Evolutionary conservation across 2,329 filamentous ascomycete species (phyloP).

Genomic region (Epichloe scottii): DNA sequence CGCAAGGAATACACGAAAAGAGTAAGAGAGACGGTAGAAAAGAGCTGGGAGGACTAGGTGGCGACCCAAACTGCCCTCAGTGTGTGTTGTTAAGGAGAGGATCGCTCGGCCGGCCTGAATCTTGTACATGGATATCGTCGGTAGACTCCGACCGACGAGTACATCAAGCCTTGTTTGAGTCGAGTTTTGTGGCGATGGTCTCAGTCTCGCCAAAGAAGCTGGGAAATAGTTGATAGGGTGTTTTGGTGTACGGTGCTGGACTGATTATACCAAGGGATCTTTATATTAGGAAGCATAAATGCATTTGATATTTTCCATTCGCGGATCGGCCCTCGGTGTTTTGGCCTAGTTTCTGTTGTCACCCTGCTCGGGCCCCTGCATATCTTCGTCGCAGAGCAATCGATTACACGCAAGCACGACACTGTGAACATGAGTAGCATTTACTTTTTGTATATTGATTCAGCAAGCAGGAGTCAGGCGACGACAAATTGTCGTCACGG

Average conservation of each 20-base stretch:
- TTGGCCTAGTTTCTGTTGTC: background rate
- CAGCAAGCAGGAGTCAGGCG: no score
- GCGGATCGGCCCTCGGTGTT: background rate
- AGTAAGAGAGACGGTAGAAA: slow-evolving; percentile 93
- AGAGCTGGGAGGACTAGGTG: slow-evolving; percentile 87
- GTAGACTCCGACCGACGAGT: background rate
- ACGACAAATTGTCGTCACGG: no score
- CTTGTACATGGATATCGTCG: background rate
- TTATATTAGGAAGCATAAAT: slow-evolving; percentile 7
- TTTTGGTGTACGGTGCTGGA: slow-evolving; percentile 21
- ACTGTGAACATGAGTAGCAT: no score
- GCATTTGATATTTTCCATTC: background rate
- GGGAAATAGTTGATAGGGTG: slow-evolving; percentile 13
- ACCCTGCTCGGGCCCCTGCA: background rate
- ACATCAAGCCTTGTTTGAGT: background rate
- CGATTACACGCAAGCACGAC: no score
- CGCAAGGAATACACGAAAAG: slow-evolving; percentile 92
- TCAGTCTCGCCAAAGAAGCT: background rate
- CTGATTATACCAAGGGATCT: slow-evolving; percentile 20
- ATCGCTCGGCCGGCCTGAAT: background rate
- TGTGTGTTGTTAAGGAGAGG: background rate
- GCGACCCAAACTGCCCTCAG: background rate
- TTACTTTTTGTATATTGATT: no score
- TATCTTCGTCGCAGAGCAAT: background rate
- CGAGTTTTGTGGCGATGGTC: background rate